Evolutionary conservation across 2,329 filamentous ascomycete genomes (phyloP).

Genomic region (Tolypocladium album): DNA sequence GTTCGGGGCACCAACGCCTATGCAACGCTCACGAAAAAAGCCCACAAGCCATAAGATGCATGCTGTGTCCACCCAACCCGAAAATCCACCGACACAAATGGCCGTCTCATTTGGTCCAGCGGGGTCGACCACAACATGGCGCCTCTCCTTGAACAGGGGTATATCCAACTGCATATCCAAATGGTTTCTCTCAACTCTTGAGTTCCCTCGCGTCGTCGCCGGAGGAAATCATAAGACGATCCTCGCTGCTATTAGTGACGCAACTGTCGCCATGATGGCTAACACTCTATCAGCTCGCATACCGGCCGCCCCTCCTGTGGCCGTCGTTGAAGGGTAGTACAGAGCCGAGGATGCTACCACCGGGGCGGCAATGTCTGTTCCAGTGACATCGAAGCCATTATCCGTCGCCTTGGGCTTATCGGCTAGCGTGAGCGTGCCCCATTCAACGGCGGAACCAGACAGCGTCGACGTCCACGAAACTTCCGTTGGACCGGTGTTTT

Average conservation of each 20-base stretch:
- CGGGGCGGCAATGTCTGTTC: slow-evolving; percentile 6
- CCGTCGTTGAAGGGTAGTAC: slow-evolving; percentile 3
- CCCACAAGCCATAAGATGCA: neutral
- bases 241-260: neutral
- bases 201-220: neutral
- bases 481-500: slow-evolving; percentile 30
- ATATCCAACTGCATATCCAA: neutral
- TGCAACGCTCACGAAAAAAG: neutral
- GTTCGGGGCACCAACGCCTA: neutral
- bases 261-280: neutral
- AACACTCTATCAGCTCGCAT: neutral
- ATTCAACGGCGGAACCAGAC: slow-evolving; percentile 27
- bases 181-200: neutral
- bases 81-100: neutral
- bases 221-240: neutral
- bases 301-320: neutral
- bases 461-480: slow-evolving; percentile 34
- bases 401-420: slow-evolving; percentile 21
- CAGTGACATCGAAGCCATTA: slow-evolving; percentile 13
- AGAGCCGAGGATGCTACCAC: slow-evolving; percentile 5
- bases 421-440: slow-evolving; percentile 33
- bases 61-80: neutral
- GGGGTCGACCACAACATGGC: neutral
- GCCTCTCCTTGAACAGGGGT: neutral
- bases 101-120: neutral